Conservation (phyloP, 495 filamentous ascomycete species). For the Cercophora samala region DNA sequence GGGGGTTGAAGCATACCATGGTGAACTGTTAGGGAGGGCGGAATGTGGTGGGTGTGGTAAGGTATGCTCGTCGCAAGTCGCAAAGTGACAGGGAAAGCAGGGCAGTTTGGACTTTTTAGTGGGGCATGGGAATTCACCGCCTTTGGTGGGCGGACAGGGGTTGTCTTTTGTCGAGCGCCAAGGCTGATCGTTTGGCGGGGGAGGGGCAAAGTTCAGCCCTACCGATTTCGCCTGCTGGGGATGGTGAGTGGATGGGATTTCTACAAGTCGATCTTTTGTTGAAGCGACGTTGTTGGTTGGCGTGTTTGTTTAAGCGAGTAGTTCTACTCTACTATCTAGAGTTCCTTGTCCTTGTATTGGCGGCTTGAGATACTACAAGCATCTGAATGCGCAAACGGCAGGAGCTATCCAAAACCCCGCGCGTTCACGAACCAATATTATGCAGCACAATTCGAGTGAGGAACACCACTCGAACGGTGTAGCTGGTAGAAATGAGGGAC, state of each 20-base stretch:
- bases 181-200: constrained; percentile 15
- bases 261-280: not conserved
- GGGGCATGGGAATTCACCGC: constrained; percentile 29
- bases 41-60: no score
- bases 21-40: no score
- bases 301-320: not conserved
- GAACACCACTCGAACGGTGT: not conserved
- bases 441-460: not conserved
- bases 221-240: constrained; percentile 8
- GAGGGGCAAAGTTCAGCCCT: constrained; percentile 28
- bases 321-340: not conserved
- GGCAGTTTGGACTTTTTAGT: constrained; percentile 32
- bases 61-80: not conserved
- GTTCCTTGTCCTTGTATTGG: no score
- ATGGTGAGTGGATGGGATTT: not conserved
- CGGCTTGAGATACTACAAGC: no score
- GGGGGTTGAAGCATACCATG: constrained; percentile 19
- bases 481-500: not conserved
- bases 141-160: constrained; percentile 5
- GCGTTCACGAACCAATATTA: not conserved
- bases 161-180: constrained; percentile 1
- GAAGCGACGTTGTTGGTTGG: not conserved
- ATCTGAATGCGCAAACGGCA: no score
- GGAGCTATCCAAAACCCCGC: not conserved
- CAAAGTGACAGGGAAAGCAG: not conserved